Base-by-base conservation (phyloP, 1,139 yeast species). In the Eremothecium cymbalariae region DNA sequence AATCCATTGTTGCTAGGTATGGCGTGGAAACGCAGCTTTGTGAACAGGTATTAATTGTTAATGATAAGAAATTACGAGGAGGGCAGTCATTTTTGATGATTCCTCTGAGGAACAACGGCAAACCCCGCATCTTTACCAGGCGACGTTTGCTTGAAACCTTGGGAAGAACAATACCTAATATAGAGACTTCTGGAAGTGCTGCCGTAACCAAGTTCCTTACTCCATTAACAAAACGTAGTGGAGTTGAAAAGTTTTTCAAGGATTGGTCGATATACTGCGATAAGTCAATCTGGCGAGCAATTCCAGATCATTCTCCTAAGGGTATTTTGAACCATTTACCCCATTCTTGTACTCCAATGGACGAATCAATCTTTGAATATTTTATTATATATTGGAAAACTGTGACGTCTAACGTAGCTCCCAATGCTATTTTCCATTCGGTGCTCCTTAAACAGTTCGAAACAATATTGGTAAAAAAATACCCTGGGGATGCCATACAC, bases 81-180 rank as follows among this genome's bases (percentile, higher is more conserved):
- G 46, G 47, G 4, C 46, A 42, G 30, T 40, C 47, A 8, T 48
- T 44, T 22, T 35, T 48, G 9, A 43, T 48, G 20, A 36, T 44
- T 18, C 37, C 47, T 7, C 30, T 27, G 30, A 16, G 30, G 14
- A 32, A 37, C 8, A 21, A 34, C 3, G 47, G 47, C 1, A 35
- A 26, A 17, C 48, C 48, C 8, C 38, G 41, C 27, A 45, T 41
- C 8, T 45, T 44, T 21, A 42, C 47, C 4, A 37, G 37, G 18
- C 35, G 39, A 12, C 34, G 42, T 20, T 37, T 44, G 16, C 28
- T 45, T n/a, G 44, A 33, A 18, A 41, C 46, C 4, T 31, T 44
- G 41, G 34, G 37, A 17, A 44, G 41, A 18, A 34, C 39, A 15
- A 35, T 39, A 11, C 32, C 43, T 8, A 42, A 36, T 18, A 32